Conservation (phyloP, 2,329 filamentous ascomycete genomes). For the Sporothrix schenckii region DNA sequence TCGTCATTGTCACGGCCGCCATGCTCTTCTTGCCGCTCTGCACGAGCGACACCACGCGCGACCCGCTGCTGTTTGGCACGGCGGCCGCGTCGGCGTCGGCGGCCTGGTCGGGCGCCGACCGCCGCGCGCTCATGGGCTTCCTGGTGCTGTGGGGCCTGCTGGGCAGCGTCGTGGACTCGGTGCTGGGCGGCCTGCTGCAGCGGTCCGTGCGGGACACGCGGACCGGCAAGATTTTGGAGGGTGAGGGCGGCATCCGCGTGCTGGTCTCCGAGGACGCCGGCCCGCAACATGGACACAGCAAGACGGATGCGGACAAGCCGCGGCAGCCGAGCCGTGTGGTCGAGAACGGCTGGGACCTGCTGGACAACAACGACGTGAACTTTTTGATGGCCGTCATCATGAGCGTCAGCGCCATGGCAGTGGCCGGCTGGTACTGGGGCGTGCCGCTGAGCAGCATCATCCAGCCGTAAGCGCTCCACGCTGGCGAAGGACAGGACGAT, state of each 20-base stretch:
- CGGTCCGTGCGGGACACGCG: slow-evolving; percentile 81
- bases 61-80: slow-evolving; percentile 43
- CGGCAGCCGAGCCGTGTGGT: slow-evolving; percentile 62
- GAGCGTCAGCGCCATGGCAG: slow-evolving; percentile 75
- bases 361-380: slow-evolving; percentile 97
- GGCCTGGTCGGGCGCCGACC: slow-evolving; percentile 53
- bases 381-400: slow-evolving; percentile 84
- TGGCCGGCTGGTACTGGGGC: slow-evolving; percentile 64
- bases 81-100: slow-evolving; percentile 42
- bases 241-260: slow-evolving; percentile 68
- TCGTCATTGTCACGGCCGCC: slow-evolving; percentile 68
- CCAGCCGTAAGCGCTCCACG: slow-evolving; percentile 8
- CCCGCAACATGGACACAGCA: slow-evolving; percentile 27
- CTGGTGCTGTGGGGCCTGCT: slow-evolving; percentile 73
- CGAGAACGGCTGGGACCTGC: slow-evolving; percentile 69
- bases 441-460: slow-evolving; percentile 54
- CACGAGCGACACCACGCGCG: slow-evolving; percentile 39
- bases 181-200: slow-evolving; percentile 83
- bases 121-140: slow-evolving; percentile 54
- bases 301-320: background rate
- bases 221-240: slow-evolving; percentile 87
- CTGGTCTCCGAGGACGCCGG: slow-evolving; percentile 45
- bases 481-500: too few relatives aligned
- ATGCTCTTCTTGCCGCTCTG: slow-evolving; percentile 72
- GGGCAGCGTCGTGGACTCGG: slow-evolving; percentile 83